These are phyloP conservation scores for Tolypocladium guangdongense DNA, from an alignment of 2,329 filamentous ascomycete species.

Conservation along the genomic window DNA sequence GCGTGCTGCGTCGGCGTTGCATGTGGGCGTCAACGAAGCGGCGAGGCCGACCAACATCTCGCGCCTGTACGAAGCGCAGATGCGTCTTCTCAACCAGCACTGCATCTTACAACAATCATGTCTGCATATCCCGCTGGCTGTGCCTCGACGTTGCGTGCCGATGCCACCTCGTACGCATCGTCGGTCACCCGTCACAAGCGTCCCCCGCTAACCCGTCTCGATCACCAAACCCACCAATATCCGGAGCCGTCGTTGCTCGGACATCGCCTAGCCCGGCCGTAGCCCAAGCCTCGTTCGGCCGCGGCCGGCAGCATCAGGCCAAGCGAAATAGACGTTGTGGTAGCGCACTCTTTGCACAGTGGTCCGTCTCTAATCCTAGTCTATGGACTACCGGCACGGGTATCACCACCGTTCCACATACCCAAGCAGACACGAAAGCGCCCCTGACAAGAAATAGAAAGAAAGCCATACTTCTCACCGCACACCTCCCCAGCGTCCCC, in stretches of 20 bases:
- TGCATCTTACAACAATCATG: no score
- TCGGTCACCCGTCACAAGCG: not conserved
- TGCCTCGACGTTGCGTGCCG: not conserved
- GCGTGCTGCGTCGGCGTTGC: not conserved
- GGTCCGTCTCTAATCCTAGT: not conserved
- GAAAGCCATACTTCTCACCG: constrained; percentile 12
- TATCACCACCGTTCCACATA: not conserved
- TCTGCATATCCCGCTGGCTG: not conserved
- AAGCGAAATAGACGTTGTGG: not conserved
- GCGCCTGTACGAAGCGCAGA: no score
- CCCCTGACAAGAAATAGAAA: not conserved
- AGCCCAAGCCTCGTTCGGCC: not conserved
- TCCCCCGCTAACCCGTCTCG: not conserved
- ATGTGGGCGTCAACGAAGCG: not conserved
- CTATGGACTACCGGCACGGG: not conserved
- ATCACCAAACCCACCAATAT: not conserved
- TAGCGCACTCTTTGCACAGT: not conserved
- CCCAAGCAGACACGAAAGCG: not conserved
- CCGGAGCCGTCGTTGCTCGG: no score
- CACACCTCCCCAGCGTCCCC: constrained; percentile 35
- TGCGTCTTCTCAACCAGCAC: no score
- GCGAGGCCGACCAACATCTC: not conserved
- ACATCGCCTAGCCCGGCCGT: not conserved
- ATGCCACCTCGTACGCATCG: not conserved
- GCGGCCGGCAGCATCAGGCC: no score